Evolutionary conservation across 108 stramenopile genomes (phyloP).

Genomic region (Nitzschia sp.): DNA sequence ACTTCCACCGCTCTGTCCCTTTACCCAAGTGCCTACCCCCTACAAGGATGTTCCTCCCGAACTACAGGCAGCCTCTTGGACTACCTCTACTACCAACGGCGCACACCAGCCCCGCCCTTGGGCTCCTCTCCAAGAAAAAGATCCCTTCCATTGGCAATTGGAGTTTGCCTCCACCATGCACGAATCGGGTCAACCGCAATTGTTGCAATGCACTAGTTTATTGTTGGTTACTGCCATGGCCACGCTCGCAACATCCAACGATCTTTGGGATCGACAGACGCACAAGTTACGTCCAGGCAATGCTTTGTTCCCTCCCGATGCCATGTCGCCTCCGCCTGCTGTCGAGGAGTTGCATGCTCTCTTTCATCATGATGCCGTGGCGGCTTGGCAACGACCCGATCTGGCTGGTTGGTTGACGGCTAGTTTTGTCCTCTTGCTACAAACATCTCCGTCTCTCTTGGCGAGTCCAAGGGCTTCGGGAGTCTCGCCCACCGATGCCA

Average conservation of each 20-base stretch:
- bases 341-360: slow-evolving; percentile 49
- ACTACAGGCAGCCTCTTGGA: slow-evolving; percentile 14
- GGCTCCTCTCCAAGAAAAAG: slow-evolving; percentile 47
- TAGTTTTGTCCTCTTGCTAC: slow-evolving; percentile 64
- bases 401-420: slow-evolving; percentile 67
- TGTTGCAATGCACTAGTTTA: slow-evolving; percentile 53
- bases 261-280: slow-evolving; percentile 51
- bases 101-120: too few species aligned
- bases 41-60: slow-evolving; percentile 24
- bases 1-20: slow-evolving; percentile 61
- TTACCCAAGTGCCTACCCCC: slow-evolving; percentile 61
- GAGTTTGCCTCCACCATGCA: slow-evolving; percentile 56
- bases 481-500: slow-evolving; percentile 3
- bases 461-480: slow-evolving; percentile 43
- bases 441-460: slow-evolving; percentile 33
- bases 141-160: slow-evolving; percentile 58
- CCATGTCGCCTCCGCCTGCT: not conserved
- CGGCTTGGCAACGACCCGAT: slow-evolving; percentile 66
- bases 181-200: slow-evolving; percentile 52
- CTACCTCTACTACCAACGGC: not conserved
- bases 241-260: slow-evolving; percentile 60
- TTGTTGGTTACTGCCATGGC: slow-evolving; percentile 62
- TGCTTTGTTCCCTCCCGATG: slow-evolving; percentile 49
- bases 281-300: slow-evolving; percentile 69
- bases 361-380: slow-evolving; percentile 40